Conservation (phyloP, 495 filamentous ascomycete species). For the Penicillium dipodomyicola region DNA sequence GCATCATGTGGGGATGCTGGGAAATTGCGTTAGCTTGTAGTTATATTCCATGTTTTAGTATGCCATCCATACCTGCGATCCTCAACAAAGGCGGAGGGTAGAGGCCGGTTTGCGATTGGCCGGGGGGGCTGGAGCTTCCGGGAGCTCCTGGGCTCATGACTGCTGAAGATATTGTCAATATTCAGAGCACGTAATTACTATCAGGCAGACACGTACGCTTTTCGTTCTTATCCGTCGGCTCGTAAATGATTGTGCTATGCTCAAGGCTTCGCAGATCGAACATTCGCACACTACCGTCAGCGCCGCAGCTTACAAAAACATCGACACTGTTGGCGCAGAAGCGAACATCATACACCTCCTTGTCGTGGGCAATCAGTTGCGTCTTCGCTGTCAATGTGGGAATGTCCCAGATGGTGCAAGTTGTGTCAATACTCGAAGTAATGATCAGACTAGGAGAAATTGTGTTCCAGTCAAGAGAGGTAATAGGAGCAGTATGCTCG, state of each 20-base stretch:
- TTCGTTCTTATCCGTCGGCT: slow-evolving; percentile 86
- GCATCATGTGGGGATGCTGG: slow-evolving; percentile 90
- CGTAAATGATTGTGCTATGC: slow-evolving; percentile 99
- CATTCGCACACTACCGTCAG: slow-evolving; percentile 97
- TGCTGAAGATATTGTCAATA: slow-evolving; percentile 13
- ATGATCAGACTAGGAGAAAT: slow-evolving; percentile 96
- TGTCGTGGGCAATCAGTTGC: slow-evolving; percentile 97
- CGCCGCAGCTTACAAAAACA: slow-evolving; percentile 96
- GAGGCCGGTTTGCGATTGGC: slow-evolving; percentile 70
- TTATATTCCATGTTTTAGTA: neutral
- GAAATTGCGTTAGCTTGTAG: neutral
- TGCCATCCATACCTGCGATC: slow-evolving; percentile 57
- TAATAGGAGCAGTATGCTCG: slow-evolving; percentile 94
- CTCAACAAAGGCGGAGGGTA: slow-evolving; percentile 83
- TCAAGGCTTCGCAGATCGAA: slow-evolving; percentile 96
- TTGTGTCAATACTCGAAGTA: slow-evolving; percentile 97
- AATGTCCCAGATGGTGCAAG: slow-evolving; percentile 99
- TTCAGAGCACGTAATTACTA: neutral
- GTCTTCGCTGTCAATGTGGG: slow-evolving; percentile 97
- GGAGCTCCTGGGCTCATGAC: slow-evolving; percentile 41
- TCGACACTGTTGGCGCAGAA: slow-evolving; percentile 96
- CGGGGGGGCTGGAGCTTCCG: slow-evolving; percentile 59
- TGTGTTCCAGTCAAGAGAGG: slow-evolving; percentile 96
- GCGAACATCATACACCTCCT: slow-evolving; percentile 97
- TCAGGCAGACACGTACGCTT: slow-evolving; percentile 54